Evolutionary conservation across 2,329 filamentous ascomycete genomes (phyloP), one percentile per base, ranked within the genome.

Genomic region (Exophiala sideris): DNA sequence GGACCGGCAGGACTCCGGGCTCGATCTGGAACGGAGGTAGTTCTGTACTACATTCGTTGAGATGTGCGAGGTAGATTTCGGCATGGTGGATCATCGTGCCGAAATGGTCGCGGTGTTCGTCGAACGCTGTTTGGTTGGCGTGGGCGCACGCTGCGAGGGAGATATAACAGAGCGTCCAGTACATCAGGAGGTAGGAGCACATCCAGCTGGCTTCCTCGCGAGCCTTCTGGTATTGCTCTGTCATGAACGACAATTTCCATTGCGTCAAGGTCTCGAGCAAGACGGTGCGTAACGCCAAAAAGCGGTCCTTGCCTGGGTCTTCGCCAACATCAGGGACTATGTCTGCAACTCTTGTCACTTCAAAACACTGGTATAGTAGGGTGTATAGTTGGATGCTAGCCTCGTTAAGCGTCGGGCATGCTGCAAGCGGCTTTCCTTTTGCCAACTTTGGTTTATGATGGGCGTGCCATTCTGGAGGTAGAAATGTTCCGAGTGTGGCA

Each of bases 1-100:
- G 38, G 2, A 68, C 65, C 1, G 68, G 64, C 49, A 67, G 53
- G 6, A 62, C 64, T 11, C 68, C 68, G 18, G 64, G 54, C 20
- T 71, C 69, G 29, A 66, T 66, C 42, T 59, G 49, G 5, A 40
- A 35, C 12, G n/a, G 49, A n/a, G 36, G 45, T 12, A 48, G n/a
- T 20, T 29, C 24, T 9, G 32, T 38, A 2, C 20, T 21, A 11
- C 35, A 39, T 44, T 45, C 24, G n/a, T 35, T 21, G 3, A 24
- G n/a, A 29, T 50, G 45, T 5, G 42, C n/a, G 12, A 61, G 36
- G 6, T 46, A 46, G 3, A 44, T 14, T 16, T 58, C 48, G 5
- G 50, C 54, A n/a, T 55, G 47, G 3, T 52, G 11, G 14, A 61
- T 14, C 9, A 61, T 56, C 2, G 24, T 45, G 14, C 24, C 36